Base-by-base conservation (phyloP, 306 rosid species). In the Elaeagnus macrophylla region DNA sequence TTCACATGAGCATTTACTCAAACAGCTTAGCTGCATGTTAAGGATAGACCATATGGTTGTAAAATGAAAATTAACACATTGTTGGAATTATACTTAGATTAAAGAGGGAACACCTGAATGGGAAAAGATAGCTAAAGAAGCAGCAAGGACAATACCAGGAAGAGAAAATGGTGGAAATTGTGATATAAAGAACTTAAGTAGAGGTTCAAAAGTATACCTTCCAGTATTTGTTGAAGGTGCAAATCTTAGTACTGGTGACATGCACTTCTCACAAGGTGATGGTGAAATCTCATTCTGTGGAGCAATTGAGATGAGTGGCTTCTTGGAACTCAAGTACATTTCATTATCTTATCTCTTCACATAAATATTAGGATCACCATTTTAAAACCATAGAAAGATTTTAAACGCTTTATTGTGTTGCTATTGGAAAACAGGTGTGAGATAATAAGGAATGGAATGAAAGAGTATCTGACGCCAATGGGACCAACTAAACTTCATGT, bases 91-190 rank as follows among this genome's bases (percentile, higher is more conserved):
- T 40, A 38, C 66, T 37, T 56, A 91, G 97, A 76, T 91, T 64
- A 44, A 73, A 74, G 74, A 75, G 41, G 85, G 85, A 5, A 70
- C 69, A 12, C 49, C 69, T 0, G 85, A 91, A 49, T 86, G 95
- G 97, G 89, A 84, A 78, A 91, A 64, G 72, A 80, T 82, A 51
- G 96, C 89, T 1, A 59, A 46, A 16, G 97, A 91, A 68, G 97
- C 97, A 6, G 95, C 97, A 54, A 79, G 95, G 77, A 91, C 96
- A 60, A 78, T 91, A 51, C 97, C 97, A 56, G 96, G 97, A 60
- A 80, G 96, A 82, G 97, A 91, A 67, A 91, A 91, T 59, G 97
- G 96, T 0, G 97, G 96, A 55, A 91, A 91, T 36, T 91, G 96
- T 67, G 97, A 91, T 80, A 91, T 86, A 9, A 91, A 91, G 66